Base-by-base conservation (phyloP, 345 rosid genomes). In the Abelmoschus esculentus region DNA sequence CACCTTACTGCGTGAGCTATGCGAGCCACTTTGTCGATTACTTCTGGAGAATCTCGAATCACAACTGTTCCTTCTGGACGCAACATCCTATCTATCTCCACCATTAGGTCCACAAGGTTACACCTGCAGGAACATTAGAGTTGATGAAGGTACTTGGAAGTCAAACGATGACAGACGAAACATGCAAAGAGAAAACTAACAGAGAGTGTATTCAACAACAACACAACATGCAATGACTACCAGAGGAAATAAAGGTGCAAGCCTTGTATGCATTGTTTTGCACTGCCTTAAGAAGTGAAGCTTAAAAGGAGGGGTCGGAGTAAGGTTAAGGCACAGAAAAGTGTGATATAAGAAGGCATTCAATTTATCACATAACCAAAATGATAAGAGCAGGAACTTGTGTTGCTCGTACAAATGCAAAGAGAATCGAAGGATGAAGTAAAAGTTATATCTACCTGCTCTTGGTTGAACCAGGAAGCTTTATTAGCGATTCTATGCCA, bases 81-180 rank as follows among this genome's bases (percentile, higher is more conserved):
- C 80, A 95, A 66, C 60, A 91, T 89, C 56, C 99, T 75, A 70
- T 93, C 98, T 86, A 95, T 88, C 83, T 95, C 99, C 56, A 89
- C 93, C 88, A 95, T 83, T 66, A 95, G 60, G 80, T 91, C 96
- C 66, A 87, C 96, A 40, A 95, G 84, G 80, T 79, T 83, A 84
- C 99, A 95, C 82, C 98, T 93, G 88, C 78, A 79, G 31, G 22
- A 71, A 22, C 52, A 57, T 53, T 36, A 70, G 12, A 74, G 63
- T 6, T 9, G 53, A 32, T 49, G 15, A 72, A 54, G 28, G 56
- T 12, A 34, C 58, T 54, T 58, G 17, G 17, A 65, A 26, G 17
- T 53, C 58, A 50, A 54, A 54, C 15, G 15, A 68, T 46, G 52
- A 62, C 38, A 47, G 42, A 46, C 61, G 34, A 67, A 38, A 10